Base-by-base conservation (phyloP, 805 yeast species). In the Ascoidea rubescens region DNA sequence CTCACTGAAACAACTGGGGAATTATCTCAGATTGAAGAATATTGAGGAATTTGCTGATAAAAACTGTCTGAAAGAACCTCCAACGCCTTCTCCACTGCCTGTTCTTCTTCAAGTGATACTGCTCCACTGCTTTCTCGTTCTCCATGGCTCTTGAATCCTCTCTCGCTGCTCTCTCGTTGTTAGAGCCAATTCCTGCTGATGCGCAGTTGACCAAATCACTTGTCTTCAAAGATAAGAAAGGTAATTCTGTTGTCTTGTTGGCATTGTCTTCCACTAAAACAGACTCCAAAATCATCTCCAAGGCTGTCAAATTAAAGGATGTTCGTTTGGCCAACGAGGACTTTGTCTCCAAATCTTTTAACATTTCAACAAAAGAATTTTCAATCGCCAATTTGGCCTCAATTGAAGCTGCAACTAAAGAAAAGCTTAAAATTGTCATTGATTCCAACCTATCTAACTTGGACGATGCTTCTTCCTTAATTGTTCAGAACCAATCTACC, bases 161-260 rank as follows among this genome's bases (percentile, higher is more conserved):
- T 28, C 75, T 85, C 58, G 80, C 87, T 48, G 74, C 81, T 48
- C 71, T 85, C 55, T 82, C 89, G 46, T 67, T 84, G 58, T 73
- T 78, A 45, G 73, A 77, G 46, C 82, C 75, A 47, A 60, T 74
- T 16, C 66, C 76, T 49, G 82, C 73, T 48, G 70, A 73, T 45
- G 73, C 84, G 2, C 56, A 71, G 31, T 71, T 80, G 32, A 76
- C 87, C 56, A 88, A 88, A 67, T 77, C 90, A 4, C 71, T 88
- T 56, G 89, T 88, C 31, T 88, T 88, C 78, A 88, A 88, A 70
- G 96, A 96, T 60, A 88, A 88, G 70, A 87, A 96, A 49, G 82
- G 95, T 44, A 88, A 88, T 64, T 96, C 96, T 46, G 75, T 88
- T 33, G 77, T 88, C 51, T 87, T 87, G 37, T 75, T 88, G 61